Base-by-base conservation (phyloP, 192 early-diverging fungal genomes). In the Linnemannia schmuckeri region DNA sequence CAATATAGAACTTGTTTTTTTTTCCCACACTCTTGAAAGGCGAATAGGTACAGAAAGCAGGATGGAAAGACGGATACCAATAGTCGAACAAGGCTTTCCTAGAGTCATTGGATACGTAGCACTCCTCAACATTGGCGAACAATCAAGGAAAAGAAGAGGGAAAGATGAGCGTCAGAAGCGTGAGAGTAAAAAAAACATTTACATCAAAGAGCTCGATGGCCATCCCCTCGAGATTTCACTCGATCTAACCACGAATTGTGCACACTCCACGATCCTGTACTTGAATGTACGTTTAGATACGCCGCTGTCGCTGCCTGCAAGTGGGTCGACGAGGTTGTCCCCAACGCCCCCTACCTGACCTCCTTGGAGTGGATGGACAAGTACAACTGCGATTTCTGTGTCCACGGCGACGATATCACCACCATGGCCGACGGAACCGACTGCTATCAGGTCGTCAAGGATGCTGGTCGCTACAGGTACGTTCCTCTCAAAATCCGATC, bases 381-480 rank as follows among this genome's bases (percentile, higher is more conserved):
- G 76, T 96, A 97, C 92, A 80, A 97, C 83, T 96, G 96, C 78
- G 98, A 98, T 89, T 97, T 96, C 90, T 97, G 97, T 78, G 97
- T 98, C 24, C 98, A 99, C 72, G 98, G 98, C 44, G 98, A 99
- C 87, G 98, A 99, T 89, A 97, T 98, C 76, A 99, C 98, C 46
- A 99, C 98, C 13, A 90, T 96, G 79, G 96, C 97, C 41, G 98
- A 99, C 84, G 98, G 98, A 20, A 96, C 96, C 33, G 98, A 99
- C 89, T 99, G 98, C 91, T 99, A 99, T 89, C 95, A 96, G 90
- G 92, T 92, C 5, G 98, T 98, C 78, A 99, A 99, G 88, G 96
- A 97, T 78, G 98, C 98, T 66, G 97, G 97, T 6, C 89, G 96
- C 42, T 99, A 99, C 94, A 87, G 85, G 85, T 87, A 78, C 54